Base-by-base conservation (phyloP, 345 rosid genomes). In the Litchi chinensis region DNA sequence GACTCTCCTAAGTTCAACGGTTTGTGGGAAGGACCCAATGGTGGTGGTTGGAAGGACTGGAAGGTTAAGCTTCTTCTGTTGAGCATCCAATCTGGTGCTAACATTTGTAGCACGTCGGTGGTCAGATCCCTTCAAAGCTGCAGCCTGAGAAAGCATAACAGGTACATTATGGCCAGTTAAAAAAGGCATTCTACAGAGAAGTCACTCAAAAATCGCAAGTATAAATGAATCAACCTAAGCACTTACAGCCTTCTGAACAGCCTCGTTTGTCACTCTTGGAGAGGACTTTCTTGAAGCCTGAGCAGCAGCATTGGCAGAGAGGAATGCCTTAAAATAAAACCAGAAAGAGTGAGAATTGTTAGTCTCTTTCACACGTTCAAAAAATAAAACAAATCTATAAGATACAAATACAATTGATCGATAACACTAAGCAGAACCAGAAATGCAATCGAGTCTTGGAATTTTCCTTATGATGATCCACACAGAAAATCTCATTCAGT, bases 11-110 rank as follows among this genome's bases (percentile, higher is more conserved):
- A 95, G 96, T 76, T 93, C 98, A 52, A 89, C 62, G 16, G 98
- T 95, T 80, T 95, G 99, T 70, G 99, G 98, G 89, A 95, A 93
- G 76, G 98, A 95, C 63, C 98, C 98, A 79, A 93, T 95, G 70
- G 98, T 93, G 68, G 98, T 95, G 81, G 98, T 95, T 73, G 98
- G 98, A 68, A 95, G 98, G 84, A 95, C 77, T 5, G 98, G 98
- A 69, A 95, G 98, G 82, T 95, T 91, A 43, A 95, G 98, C 90
- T 93, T 95, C 86, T 88, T 95, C 90, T 95, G 98, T 82, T 95
- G 98, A 73, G 95, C 91, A 91, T 92, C 98, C 7, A 95, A 86
- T 79, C 98, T 93, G 21, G 94, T 88, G 74, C 89, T 92, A 77
- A 95, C 98, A 65, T 95, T 90, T n/a, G 98, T 93, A 60, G 92